Conservation (phyloP, 805 yeast species). For the Candida fluviatilis region DNA sequence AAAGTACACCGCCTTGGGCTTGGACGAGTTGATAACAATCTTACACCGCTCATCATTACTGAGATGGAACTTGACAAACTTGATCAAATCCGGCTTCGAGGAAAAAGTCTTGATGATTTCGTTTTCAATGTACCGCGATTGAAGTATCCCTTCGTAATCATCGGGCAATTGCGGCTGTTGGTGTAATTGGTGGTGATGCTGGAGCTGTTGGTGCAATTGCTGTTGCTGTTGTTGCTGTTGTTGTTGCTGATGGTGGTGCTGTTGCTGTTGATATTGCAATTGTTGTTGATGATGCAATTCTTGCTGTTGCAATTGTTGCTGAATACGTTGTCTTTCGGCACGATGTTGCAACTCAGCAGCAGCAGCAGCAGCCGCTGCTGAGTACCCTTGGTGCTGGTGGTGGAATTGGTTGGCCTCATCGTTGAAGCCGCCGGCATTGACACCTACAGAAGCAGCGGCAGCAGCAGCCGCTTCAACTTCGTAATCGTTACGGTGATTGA, state of each 20-base stretch:
- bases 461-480: slow-evolving; percentile 14
- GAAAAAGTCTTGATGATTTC: slow-evolving; percentile 28
- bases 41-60: slow-evolving; percentile 36
- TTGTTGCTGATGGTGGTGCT: slow-evolving; percentile 7
- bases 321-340: slow-evolving; percentile 14
- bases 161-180: slow-evolving; percentile 5
- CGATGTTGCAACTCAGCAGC: slow-evolving; percentile 19
- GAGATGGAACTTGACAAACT: slow-evolving; percentile 35
- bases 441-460: slow-evolving; percentile 12
- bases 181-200: slow-evolving; percentile 8
- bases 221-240: slow-evolving; percentile 9
- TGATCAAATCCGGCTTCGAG: slow-evolving; percentile 23
- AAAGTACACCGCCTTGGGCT: slow-evolving; percentile 46
- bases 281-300: slow-evolving; percentile 13
- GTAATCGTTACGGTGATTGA: slow-evolving; percentile 7
- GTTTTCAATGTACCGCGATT: slow-evolving; percentile 25
- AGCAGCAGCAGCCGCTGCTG: slow-evolving; percentile 12
- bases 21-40: slow-evolving; percentile 43
- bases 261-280: slow-evolving; percentile 9
- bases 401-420: slow-evolving; percentile 7
- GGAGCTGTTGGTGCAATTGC: slow-evolving; percentile 8
- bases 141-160: slow-evolving; percentile 8
- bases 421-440: slow-evolving; percentile 2
- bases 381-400: slow-evolving; percentile 15
- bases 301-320: slow-evolving; percentile 16